phyloP scores from a whole-genome alignment of 2,329 filamentous ascomycete genomes.

The Penicillium oxalicum region DNA sequence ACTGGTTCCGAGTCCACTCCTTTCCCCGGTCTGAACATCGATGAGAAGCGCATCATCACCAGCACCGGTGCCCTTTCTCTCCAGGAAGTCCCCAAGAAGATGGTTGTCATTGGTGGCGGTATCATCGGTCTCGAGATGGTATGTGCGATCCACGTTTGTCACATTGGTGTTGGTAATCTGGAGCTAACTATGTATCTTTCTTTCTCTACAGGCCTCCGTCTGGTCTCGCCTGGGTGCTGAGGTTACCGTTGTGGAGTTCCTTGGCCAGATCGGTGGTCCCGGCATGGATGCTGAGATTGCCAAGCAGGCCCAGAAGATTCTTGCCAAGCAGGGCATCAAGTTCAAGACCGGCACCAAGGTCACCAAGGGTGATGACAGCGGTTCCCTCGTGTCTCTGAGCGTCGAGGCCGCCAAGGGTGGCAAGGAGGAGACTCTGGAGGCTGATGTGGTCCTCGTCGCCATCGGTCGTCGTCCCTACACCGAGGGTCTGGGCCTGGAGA shows the following conservation, averaged over 20 bases:
- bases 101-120: conserved; percentile 95
- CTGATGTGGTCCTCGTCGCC: conserved; percentile 91
- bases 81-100: conserved; percentile 85
- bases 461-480: conserved; percentile 97
- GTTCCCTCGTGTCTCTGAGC: conserved; percentile 71
- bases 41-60: conserved; percentile 95
- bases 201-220: conserved; percentile 60
- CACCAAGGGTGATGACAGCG: conserved; percentile 70
- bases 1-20: conserved; percentile 93
- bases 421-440: conserved; percentile 85
- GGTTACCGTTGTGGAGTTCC: conserved; percentile 95
- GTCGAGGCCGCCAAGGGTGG: conserved; percentile 93
- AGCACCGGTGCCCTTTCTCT: conserved; percentile 92
- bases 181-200: neutral
- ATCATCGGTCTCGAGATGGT: conserved; percentile 99
- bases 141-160: conserved; percentile 17
- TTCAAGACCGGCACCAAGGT: conserved; percentile 99
- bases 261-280: conserved; percentile 91
- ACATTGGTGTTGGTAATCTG: neutral
- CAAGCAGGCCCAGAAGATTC: conserved; percentile 85
- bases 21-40: conserved; percentile 90
- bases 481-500: conserved; percentile 82
- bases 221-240: conserved; percentile 92
- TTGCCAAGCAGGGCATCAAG: conserved; percentile 93
- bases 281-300: conserved; percentile 95